Evolutionary conservation across 2,329 filamentous ascomycete genomes (phyloP), one percentile per base, ranked within the genome.

Genomic region (Mariannaea sp.): DNA sequence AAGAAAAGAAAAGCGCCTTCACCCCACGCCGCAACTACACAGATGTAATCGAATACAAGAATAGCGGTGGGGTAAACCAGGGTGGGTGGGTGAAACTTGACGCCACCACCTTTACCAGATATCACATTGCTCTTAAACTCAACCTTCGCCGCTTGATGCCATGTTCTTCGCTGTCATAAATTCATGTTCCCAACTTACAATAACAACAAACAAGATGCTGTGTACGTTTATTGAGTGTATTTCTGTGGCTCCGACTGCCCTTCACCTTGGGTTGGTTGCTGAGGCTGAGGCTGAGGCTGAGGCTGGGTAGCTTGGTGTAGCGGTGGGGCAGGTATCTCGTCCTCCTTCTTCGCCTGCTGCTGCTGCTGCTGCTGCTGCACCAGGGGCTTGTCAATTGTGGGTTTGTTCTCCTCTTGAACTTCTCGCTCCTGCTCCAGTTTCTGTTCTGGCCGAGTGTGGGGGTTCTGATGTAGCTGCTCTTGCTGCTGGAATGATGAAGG

Each of bases 1-100:
- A 33, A 27, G 20, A 27, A 42, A 29, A 49, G 17, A 17, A 57
- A 57, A 50, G 26, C 53, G 55, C 45, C 19, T 39, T n/a, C n/a
- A n/a, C 56, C 45, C 35, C 46, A 47, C 5, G 8, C 22, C 51
- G 58, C 60, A 54, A 66, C 63, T 66, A 63, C 61, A 66, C 58
- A 55, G 42, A 58, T 43, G 53, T 63, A 62, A 65, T 59, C 45
- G 53, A 57, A 58, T 58, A 53, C 57, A 62, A 62, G 46, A 48
- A 52, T 55, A 42, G 43, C 24, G 41, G 17, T 46, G 41, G 52
- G 29, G 47, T n/a, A n/a, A n/a, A n/a, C n/a, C n/a, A n/a, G 30
- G 22, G 32, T 42, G 40, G 17, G 48, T 49, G 39, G 41, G 26
- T 41, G 51, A 32, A 4, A 8, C 4, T 8, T 32, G 13, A 12